These are phyloP conservation scores for Picea abies DNA, from an alignment of 83 land plant species.

Conservation along the genomic window DNA sequence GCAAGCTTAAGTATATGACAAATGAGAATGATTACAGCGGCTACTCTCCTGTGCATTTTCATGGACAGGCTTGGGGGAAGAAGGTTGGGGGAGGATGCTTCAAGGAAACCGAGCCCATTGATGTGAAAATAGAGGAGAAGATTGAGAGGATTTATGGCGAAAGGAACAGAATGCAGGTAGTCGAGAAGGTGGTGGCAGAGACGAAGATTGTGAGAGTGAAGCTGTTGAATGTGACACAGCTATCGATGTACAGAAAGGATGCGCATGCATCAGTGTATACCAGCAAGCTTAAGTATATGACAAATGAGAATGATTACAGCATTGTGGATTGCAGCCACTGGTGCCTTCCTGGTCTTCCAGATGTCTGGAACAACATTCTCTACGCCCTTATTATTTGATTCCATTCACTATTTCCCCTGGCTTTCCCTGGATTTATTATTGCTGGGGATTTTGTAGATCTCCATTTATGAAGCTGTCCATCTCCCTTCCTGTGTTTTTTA, in stretches of 20 bases:
- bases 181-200: slow-evolving; percentile 24
- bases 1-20: background rate
- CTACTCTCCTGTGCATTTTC: slow-evolving; percentile 36
- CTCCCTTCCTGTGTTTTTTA: no score
- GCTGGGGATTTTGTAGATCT: no score
- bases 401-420: no score
- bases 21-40: slow-evolving; percentile 13
- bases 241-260: slow-evolving; percentile 33
- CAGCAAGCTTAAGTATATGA: background rate
- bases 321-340: slow-evolving; percentile 15
- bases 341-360: slow-evolving; percentile 11
- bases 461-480: no score
- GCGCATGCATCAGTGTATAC: slow-evolving; percentile 30
- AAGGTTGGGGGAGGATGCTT: slow-evolving; percentile 1
- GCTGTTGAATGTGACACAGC: slow-evolving; percentile 39
- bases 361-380: slow-evolving; percentile 3
- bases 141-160: no score
- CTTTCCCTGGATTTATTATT: no score
- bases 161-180: background rate
- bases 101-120: slow-evolving; percentile 11
- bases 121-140: background rate
- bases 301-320: slow-evolving; percentile 3
- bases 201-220: slow-evolving; percentile 21
- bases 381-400: background rate
- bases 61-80: slow-evolving; percentile 6